Conservation (phyloP, 257 asterid genomes). For the Petunia secreta region DNA sequence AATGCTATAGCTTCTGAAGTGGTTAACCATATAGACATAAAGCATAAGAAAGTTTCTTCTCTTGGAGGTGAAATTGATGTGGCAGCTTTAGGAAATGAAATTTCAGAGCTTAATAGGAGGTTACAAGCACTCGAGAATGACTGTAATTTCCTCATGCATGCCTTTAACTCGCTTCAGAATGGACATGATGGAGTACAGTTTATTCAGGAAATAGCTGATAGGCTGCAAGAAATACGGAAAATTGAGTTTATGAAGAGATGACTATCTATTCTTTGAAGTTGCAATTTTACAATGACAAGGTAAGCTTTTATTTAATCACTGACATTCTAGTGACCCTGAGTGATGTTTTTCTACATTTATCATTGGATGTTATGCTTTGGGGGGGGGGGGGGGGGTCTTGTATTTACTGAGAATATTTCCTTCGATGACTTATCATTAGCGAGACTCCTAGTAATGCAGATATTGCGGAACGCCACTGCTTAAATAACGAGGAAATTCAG, state of each 20-base stretch:
- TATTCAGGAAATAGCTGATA: slow-evolving; percentile 57
- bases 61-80: slow-evolving; percentile 33
- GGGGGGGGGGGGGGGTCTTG: no score
- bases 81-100: slow-evolving; percentile 41
- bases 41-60: slow-evolving; percentile 21
- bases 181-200: slow-evolving; percentile 54
- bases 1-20: slow-evolving; percentile 28
- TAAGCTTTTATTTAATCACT: slow-evolving; percentile 26
- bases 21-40: slow-evolving; percentile 25
- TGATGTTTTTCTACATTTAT: not conserved
- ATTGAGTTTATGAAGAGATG: slow-evolving; percentile 35
- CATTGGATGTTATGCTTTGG: not conserved
- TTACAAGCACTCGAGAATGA: slow-evolving; percentile 60
- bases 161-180: slow-evolving; percentile 45
- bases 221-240: slow-evolving; percentile 48
- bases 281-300: slow-evolving; percentile 15
- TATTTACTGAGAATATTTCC: no score
- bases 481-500: not conserved
- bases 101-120: slow-evolving; percentile 44
- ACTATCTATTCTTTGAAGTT: slow-evolving; percentile 31
- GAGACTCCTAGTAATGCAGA: not conserved
- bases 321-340: not conserved
- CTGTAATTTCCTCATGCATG: slow-evolving; percentile 44
- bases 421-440: no score
- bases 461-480: not conserved